These are phyloP conservation scores for Capillidium rhysosporum DNA, from an alignment of 371 early-diverging fungal species.

Conservation along the genomic window DNA sequence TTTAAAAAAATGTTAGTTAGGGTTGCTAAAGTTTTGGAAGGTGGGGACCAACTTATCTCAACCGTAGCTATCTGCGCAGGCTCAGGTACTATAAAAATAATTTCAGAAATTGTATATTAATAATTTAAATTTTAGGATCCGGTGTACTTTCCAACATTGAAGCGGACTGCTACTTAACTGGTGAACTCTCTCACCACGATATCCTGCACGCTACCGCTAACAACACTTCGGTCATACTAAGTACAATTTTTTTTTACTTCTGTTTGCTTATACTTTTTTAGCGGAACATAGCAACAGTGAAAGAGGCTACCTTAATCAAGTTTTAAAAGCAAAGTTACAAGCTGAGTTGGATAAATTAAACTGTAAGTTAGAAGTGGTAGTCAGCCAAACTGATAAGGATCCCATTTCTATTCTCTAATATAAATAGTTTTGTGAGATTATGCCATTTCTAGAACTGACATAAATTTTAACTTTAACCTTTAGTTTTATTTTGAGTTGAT, in stretches of 20 bases:
- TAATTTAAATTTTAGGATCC: slow-evolving; percentile 25
- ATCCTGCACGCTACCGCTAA: slow-evolving; percentile 55
- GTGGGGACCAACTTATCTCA: slow-evolving; percentile 24
- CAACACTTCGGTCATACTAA: slow-evolving; percentile 68
- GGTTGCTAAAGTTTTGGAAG: slow-evolving; percentile 38
- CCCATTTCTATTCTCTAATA: slow-evolving; percentile 39
- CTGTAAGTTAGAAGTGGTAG: slow-evolving; percentile 30
- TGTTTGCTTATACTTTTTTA: slow-evolving; percentile 7
- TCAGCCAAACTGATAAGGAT: slow-evolving; percentile 46
- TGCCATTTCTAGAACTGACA: no score
- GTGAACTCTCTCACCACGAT: slow-evolving; percentile 90
- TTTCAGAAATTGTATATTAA: no score
- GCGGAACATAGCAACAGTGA: slow-evolving; percentile 86
- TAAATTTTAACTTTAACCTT: no score
- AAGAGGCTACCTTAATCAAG: slow-evolving; percentile 65
- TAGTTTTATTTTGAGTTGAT: no score
- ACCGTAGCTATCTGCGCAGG: slow-evolving; percentile 83
- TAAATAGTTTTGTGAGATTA: no score
- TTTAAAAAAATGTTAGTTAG: slow-evolving; percentile 25
- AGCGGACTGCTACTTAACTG: slow-evolving; percentile 74
- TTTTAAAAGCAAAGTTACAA: slow-evolving; percentile 42
- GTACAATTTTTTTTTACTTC: slow-evolving; percentile 15
- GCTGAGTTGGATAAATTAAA: slow-evolving; percentile 20
- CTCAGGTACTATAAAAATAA: no score
- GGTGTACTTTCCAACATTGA: slow-evolving; percentile 26